A percentile compares a stretch with the other conserved stretches of the same genome.
Evolutionary conservation across 2,329 filamentous ascomycete genomes (phyloP).

Genomic region (Fonsecaea erecta): DNA sequence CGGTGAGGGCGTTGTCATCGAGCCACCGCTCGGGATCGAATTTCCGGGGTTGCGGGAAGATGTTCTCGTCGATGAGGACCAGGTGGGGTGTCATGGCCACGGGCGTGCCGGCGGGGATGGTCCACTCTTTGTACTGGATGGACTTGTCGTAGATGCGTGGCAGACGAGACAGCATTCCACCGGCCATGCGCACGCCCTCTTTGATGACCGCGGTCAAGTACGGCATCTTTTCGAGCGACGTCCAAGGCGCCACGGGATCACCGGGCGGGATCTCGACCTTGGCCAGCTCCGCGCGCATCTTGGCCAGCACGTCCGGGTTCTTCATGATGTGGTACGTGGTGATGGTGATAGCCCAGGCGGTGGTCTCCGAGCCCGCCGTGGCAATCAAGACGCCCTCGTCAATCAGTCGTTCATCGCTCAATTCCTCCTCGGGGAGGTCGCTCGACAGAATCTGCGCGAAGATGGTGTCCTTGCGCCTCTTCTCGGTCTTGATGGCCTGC

Average conservation of each 20-base stretch:
- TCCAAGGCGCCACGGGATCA: constrained; percentile 29
- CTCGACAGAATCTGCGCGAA: constrained; percentile 33
- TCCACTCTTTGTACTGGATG: constrained; percentile 41
- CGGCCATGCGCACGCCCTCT: constrained; percentile 40
- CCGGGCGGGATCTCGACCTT: constrained; percentile 19
- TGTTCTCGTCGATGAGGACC: constrained; percentile 41
- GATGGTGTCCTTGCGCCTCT: constrained; percentile 34
- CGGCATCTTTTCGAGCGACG: constrained; percentile 40
- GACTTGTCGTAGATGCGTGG: constrained; percentile 35
- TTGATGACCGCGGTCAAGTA: constrained; percentile 42
- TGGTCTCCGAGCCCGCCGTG: constrained; percentile 31
- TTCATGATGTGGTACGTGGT: constrained; percentile 34
- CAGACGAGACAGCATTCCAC: constrained; percentile 32
- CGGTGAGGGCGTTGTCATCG: constrained; percentile 16
- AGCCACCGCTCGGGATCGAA: constrained; percentile 44
- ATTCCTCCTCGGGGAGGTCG: constrained; percentile 34
- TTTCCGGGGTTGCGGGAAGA: constrained; percentile 41
- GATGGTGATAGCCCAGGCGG: constrained; percentile 33
- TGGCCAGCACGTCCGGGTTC: constrained; percentile 21
- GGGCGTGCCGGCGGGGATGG: constrained; percentile 42
- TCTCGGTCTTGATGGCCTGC: constrained; percentile 28
- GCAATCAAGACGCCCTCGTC: constrained; percentile 43
- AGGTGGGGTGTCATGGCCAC: constrained; percentile 39
- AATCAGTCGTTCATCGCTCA: constrained; percentile 39
- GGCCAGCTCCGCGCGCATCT: constrained; percentile 25